Evolutionary conservation across 768 basidiomycete species (phyloP), one percentile per base, ranked within the genome.

Genomic region (Russula sp.): DNA sequence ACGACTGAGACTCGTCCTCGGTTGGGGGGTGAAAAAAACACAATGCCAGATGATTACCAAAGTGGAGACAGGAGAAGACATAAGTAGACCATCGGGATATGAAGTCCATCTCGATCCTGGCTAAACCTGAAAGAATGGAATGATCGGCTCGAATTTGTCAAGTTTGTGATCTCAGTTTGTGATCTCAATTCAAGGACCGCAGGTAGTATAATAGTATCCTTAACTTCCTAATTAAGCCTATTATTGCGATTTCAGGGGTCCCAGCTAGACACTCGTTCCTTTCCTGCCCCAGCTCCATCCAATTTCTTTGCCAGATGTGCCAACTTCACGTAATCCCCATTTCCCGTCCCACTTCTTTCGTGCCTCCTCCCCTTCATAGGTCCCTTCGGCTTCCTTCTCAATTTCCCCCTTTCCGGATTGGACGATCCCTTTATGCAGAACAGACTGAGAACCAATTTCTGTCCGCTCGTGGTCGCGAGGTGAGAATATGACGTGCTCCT

Each of bases 401-500:
- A 40, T 7, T 22, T 36, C 64, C 16, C 30, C 64, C 38, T 36
- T 49, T 56, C 40, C 48, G 2, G 49, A 1, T 11, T 65, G 36
- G 24, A 52, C 42, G 40, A n/a, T 14, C 22, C 42, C 51, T 36
- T 24, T 26, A 34, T 24, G 59, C 49, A 48, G 40, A 52, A 22
- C 46, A 54, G n/a, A 55, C 46, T 18, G n/a, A 40, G 63, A 38
- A 32, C 34, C 53, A n/a, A 49, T 16, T 32, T 61, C 59, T 40
- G 26, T n/a, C 53, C 26, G 42, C 18, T 64, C 65, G 9, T 64
- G 52, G 20, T 64, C 63, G 38, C 54, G 44, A 34, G 59, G 66
- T 11, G 66, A 67, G 40, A 59, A 67, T 24, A 67, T 51, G 38
- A 67, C 54, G 13, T 67, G 66, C 38, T 67, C 66, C 63, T 60